Conservation (phyloP, 345 rosid genomes). For the Rhodomyrtus tomentosa region DNA sequence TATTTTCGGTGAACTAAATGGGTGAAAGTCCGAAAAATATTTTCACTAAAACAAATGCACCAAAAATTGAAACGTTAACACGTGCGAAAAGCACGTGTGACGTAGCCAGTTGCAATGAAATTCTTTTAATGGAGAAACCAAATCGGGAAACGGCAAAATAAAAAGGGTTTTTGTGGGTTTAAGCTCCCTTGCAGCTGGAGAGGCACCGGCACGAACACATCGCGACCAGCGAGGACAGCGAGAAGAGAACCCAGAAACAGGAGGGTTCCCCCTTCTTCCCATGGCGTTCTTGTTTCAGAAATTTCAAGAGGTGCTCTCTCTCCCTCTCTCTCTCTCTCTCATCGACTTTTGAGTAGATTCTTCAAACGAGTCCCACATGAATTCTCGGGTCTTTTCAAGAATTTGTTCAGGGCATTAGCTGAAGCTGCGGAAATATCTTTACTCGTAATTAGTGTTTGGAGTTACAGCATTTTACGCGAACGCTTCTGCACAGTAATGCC, state of each 20-base stretch:
- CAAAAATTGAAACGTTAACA: neutral
- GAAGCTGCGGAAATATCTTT: neutral
- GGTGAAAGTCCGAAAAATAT: too few species aligned
- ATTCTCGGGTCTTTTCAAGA: neutral
- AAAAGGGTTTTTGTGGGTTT: neutral
- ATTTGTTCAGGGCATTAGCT: neutral
- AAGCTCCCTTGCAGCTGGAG: neutral
- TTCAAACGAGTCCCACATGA: neutral
- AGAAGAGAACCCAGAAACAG: neutral
- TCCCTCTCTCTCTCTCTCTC: neutral
- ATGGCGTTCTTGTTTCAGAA: constrained; percentile 37
- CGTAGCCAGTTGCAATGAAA: neutral
- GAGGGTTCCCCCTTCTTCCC: neutral
- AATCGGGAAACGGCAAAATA: neutral
- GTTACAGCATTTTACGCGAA: neutral
- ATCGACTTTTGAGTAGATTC: neutral
- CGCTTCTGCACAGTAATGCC: neutral
- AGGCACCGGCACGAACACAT: neutral
- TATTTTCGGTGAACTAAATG: too few species aligned
- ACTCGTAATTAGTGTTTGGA: neutral
- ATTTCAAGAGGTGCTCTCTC: constrained; percentile 26
- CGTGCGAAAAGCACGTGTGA: neutral
- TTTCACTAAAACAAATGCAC: neutral
- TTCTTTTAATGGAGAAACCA: neutral
- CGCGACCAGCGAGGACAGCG: neutral